Evolutionary conservation across 2,329 filamentous ascomycete species (phyloP), one percentile per base, ranked within the genome.

Genomic region (Arthroderma sp.): DNA sequence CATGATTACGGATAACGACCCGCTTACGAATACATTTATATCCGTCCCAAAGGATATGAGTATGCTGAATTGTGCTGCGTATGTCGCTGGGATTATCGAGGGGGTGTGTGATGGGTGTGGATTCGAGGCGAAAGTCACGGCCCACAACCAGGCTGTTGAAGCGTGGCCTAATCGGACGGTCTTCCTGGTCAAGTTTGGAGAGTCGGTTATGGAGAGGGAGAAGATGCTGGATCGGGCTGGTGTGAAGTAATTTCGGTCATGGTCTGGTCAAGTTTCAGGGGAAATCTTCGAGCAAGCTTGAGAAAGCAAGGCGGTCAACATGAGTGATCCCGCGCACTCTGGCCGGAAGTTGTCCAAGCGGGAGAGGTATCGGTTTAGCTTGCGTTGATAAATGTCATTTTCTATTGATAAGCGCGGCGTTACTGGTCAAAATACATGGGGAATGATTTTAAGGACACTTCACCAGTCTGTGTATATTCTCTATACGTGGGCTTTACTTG

Each of bases 1-100:
- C 72, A 96, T 98, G 89, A 91, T 98, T 56, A 86, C 88, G 56
- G 91, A 98, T 68, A 96, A 98, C 66, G 91, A 96, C 62, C 91
- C 91, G 22, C 73, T 96, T 42, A 89, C 96, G 34, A 96, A 95
- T 66, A 82, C 83, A 50, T 96, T 91, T 68, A 83, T 98, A 59
- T 86, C 80, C 56, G 83, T 96, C 43, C 91, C 91, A 10, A 83
- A 83, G 58, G 91, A 98, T 67, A 94, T 98, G 85, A 87, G 77
- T 66, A 85, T 91, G 74, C 73, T 98, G 58, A 96, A 95, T 64
- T 95, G 89, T 65, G 91, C 89, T 11, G 91, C 91, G 6, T 98
- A 85, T 60, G 87, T 94, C 15, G 91, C 91, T 1, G 91, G 91
- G 11, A 83, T 98, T 51, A 81, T 98, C 46, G 91, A 98, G 72